Percentiles rank a stretch among this genome's conserved stretches.
Evolutionary conservation across 495 filamentous ascomycete genomes (phyloP).

Genomic region (Parmelia sp.): DNA sequence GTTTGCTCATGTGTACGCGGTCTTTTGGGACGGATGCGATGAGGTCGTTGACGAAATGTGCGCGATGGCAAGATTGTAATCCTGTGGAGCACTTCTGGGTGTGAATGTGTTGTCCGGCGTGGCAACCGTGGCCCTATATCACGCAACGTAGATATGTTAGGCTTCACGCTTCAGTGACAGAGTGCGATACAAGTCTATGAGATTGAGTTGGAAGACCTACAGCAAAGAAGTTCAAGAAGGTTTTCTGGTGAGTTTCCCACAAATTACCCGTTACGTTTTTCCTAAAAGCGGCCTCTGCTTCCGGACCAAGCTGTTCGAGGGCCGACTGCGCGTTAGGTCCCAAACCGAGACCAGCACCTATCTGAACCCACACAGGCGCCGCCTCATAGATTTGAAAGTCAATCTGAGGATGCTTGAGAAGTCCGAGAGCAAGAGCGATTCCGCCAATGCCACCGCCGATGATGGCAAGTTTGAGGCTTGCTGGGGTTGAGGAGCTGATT

Average conservation of each 20-base stretch:
- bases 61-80: conserved; percentile 42
- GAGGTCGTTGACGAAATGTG: conserved; percentile 44
- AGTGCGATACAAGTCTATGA: no score
- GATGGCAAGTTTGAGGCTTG: conserved; percentile 13
- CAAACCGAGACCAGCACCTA: conserved; percentile 33
- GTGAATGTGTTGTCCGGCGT: conserved; percentile 5
- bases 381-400: conserved; percentile 45
- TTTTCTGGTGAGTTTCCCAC: conserved; percentile 29
- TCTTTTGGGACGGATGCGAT: conserved; percentile 39
- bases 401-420: conserved; percentile 30
- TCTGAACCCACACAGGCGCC: conserved; percentile 38
- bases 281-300: conserved; percentile 31
- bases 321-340: conserved; percentile 24
- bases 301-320: conserved; percentile 27
- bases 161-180: no score
- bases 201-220: no score
- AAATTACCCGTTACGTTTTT: conserved; percentile 37
- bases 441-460: conserved; percentile 32
- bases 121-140: conserved; percentile 3
- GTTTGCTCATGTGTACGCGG: conserved; percentile 43
- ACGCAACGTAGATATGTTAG: neutral
- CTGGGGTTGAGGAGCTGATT: neutral
- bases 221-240: conserved; percentile 9
- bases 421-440: conserved; percentile 30
- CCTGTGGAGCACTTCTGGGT: conserved; percentile 15